Percentiles rank a stretch among this genome's conserved stretches.
Conservation (phyloP, 2,329 filamentous ascomycete genomes). For the Penicillium sp. region DNA sequence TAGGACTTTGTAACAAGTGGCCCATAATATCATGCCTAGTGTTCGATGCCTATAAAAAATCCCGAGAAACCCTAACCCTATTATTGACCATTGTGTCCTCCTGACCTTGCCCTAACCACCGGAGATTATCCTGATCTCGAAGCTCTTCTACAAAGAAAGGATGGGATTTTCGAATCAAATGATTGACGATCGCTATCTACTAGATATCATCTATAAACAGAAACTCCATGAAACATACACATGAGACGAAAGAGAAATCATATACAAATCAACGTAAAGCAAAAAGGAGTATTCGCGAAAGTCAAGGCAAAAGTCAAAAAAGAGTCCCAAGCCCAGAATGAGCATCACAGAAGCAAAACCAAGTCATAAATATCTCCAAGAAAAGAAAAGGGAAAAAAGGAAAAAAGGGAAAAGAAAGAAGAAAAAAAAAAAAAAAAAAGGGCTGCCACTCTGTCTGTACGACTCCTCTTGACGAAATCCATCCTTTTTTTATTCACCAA, state of each 20-base stretch:
- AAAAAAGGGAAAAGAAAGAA: slow-evolving; percentile 1
- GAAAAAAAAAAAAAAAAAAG: neutral
- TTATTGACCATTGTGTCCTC: no score
- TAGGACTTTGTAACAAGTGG: no score
- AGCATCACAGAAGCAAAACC: neutral
- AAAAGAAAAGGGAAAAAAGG: neutral
- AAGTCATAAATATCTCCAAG: neutral
- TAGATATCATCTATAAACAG: slow-evolving; percentile 13
- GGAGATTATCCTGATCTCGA: no score
- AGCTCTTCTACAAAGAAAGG: neutral
- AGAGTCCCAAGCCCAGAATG: slow-evolving; percentile 4
- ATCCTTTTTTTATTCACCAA: slow-evolving; percentile 22
- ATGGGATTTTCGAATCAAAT: neutral
- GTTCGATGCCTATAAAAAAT: no score
- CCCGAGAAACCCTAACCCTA: no score
- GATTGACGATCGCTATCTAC: slow-evolving; percentile 8
- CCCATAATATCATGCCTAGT: no score
- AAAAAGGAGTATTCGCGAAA: slow-evolving; percentile 11
- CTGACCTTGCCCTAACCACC: no score
- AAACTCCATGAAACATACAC: slow-evolving; percentile 6
- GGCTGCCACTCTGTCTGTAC: neutral
- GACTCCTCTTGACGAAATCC: slow-evolving; percentile 8
- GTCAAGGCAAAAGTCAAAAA: slow-evolving; percentile 14
- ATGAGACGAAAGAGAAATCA: slow-evolving; percentile 3
- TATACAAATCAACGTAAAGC: slow-evolving; percentile 12